Conservation (phyloP, 148 eudicot species). For the Polygonum maritimum region DNA sequence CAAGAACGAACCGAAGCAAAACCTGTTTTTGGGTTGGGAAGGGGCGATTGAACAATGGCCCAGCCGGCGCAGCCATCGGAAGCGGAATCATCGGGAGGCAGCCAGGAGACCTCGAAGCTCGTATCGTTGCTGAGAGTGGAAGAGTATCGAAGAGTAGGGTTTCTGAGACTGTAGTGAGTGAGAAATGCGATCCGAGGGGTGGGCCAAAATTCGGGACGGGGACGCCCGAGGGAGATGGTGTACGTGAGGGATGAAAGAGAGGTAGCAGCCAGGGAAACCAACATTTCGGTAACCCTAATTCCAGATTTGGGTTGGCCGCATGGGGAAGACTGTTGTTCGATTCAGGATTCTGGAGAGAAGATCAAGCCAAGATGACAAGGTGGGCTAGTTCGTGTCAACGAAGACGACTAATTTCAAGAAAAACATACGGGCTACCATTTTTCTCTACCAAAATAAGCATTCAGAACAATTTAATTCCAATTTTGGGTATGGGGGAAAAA, state of each 20-base stretch:
- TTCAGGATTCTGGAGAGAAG: not conserved
- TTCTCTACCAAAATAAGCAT: too few species aligned
- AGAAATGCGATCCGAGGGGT: slow-evolving; percentile 14
- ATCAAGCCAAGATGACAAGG: too few species aligned
- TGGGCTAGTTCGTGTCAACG: too few species aligned
- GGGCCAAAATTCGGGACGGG: slow-evolving; percentile 1
- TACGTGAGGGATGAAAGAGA: slow-evolving; percentile 21
- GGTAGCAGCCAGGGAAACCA: slow-evolving; percentile 14
- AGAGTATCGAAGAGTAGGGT: slow-evolving; percentile 18
- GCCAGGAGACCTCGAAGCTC: slow-evolving; percentile 36
- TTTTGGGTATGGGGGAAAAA: too few species aligned
- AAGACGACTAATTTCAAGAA: too few species aligned
- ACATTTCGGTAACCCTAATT: slow-evolving; percentile 15
- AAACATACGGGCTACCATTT: too few species aligned
- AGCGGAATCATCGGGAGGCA: slow-evolving; percentile 16
- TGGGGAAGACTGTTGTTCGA: not conserved
- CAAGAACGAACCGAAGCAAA: not conserved
- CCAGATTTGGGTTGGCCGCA: not conserved
- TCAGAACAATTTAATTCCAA: too few species aligned
- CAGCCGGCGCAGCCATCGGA: slow-evolving; percentile 64
- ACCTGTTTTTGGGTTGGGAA: slow-evolving; percentile 31
- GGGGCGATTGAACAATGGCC: slow-evolving; percentile 32
- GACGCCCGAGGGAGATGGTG: slow-evolving; percentile 14
- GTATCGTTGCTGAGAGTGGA: slow-evolving; percentile 24
- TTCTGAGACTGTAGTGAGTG: slow-evolving; percentile 17